Evolutionary conservation across 257 asterid species (phyloP).

Genomic region (Rauvolfia tetraphylla): DNA sequence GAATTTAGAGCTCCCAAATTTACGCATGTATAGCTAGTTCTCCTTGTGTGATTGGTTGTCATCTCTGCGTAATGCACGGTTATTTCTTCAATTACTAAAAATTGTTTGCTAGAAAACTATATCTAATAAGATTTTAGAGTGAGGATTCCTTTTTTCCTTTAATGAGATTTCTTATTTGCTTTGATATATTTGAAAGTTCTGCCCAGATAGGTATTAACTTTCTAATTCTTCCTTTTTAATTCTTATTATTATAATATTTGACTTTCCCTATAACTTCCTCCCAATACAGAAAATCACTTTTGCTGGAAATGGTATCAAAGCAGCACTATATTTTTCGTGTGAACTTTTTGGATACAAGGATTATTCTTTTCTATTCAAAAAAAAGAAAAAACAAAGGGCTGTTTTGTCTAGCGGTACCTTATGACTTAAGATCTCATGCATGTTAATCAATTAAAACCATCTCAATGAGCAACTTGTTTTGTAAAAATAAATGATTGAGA

Average conservation of each 20-base stretch:
- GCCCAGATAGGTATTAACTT: not conserved
- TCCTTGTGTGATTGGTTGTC: not conserved
- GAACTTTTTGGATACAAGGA: not conserved
- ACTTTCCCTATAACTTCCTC: not conserved
- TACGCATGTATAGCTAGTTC: not conserved
- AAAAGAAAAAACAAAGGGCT: too few relatives aligned
- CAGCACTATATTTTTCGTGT: not conserved
- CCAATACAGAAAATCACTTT: not conserved
- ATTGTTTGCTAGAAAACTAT: not conserved
- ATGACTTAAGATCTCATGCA: not conserved
- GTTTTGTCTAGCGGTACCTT: not conserved
- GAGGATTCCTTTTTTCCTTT: not conserved
- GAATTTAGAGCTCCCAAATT: conserved; percentile 12
- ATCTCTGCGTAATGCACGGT: not conserved
- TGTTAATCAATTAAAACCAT: not conserved
- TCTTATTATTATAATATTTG: too few relatives aligned
- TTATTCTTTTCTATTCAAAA: too few relatives aligned
- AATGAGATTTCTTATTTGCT: not conserved
- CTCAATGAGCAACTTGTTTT: not conserved
- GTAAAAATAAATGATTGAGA: not conserved
- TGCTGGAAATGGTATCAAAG: too few relatives aligned
- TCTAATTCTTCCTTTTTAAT: too few relatives aligned
- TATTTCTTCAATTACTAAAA: not conserved
- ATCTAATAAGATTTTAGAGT: not conserved
- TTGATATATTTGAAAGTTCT: not conserved